Conservation (phyloP, 2,329 filamentous ascomycete genomes). For the Torrubiella hemipterigena region DNA sequence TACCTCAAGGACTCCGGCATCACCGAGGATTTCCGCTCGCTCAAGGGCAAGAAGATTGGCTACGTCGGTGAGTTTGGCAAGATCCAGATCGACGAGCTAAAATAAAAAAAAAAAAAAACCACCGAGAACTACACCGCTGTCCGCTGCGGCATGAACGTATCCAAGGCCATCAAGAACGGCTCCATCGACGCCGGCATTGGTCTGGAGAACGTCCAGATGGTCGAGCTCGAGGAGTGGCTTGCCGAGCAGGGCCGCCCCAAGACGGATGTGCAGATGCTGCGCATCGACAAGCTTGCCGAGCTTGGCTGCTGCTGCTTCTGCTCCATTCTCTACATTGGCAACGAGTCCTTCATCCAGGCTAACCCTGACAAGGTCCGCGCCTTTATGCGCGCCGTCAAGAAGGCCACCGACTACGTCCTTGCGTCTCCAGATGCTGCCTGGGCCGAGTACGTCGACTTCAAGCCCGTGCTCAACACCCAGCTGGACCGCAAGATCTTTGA, state of each 20-base stretch:
- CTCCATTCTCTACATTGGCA: slow-evolving; percentile 69
- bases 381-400: slow-evolving; percentile 64
- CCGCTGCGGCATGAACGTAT: slow-evolving; percentile 72
- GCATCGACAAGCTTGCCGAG: slow-evolving; percentile 69
- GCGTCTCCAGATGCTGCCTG: slow-evolving; percentile 50
- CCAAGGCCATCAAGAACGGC: slow-evolving; percentile 61
- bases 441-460: slow-evolving; percentile 58
- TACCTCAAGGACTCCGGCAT: slow-evolving; percentile 66
- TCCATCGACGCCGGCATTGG: slow-evolving; percentile 65
- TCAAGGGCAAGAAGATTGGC: slow-evolving; percentile 66
- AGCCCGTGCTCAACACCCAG: slow-evolving; percentile 54
- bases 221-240: slow-evolving; percentile 70
- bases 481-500: slow-evolving; percentile 73
- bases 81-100: slow-evolving; percentile 75
- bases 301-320: slow-evolving; percentile 79
- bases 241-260: slow-evolving; percentile 47
- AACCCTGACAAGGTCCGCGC: slow-evolving; percentile 54
- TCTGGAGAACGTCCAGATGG: slow-evolving; percentile 75
- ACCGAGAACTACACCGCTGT: slow-evolving; percentile 64
- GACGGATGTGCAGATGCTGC: slow-evolving; percentile 65
- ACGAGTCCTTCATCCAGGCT: slow-evolving; percentile 55
- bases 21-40: slow-evolving; percentile 60
- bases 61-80: slow-evolving; percentile 75
- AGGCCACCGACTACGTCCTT: slow-evolving; percentile 61
- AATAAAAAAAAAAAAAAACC: slow-evolving; percentile 64